phyloP scores from a whole-genome alignment of 2,329 filamentous ascomycete genomes.

The Claviceps monticola region DNA sequence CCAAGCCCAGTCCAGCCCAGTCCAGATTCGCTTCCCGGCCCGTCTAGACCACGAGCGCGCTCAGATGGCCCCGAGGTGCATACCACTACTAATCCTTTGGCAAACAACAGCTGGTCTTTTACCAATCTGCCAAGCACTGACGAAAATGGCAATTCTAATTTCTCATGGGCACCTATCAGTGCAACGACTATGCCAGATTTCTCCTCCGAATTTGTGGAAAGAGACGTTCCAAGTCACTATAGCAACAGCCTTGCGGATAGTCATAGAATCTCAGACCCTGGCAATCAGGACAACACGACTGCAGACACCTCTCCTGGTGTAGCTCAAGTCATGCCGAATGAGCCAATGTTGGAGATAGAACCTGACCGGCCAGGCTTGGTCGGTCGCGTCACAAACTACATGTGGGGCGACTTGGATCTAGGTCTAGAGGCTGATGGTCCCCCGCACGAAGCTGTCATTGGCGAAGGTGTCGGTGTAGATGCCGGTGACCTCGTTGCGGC shows the following conservation, averaged over 20 bases:
- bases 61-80: conserved; percentile 40
- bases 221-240: neutral
- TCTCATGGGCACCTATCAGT: neutral
- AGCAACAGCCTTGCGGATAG: neutral
- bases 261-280: conserved; percentile 1
- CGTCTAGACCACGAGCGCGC: conserved; percentile 34
- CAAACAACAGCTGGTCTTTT: conserved; percentile 49
- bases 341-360: conserved; percentile 6
- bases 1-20: conserved; percentile 5
- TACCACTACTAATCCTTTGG: conserved; percentile 35
- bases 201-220: neutral
- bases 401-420: conserved; percentile 44
- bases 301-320: conserved; percentile 3
- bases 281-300: conserved; percentile 1
- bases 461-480: conserved; percentile 21
- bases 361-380: conserved; percentile 14
- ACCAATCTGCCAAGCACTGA: conserved; percentile 21
- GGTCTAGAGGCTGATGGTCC: conserved; percentile 15
- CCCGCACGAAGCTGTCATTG: conserved; percentile 9
- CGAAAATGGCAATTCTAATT: conserved; percentile 6
- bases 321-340: conserved; percentile 5
- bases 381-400: conserved; percentile 38
- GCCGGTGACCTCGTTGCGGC: conserved; percentile 48
- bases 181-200: neutral
- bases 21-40: conserved; percentile 7